Evolutionary conservation across 495 filamentous ascomycete genomes (phyloP), one percentile per base, ranked within the genome.

Genomic region (Penicillium manginii): DNA sequence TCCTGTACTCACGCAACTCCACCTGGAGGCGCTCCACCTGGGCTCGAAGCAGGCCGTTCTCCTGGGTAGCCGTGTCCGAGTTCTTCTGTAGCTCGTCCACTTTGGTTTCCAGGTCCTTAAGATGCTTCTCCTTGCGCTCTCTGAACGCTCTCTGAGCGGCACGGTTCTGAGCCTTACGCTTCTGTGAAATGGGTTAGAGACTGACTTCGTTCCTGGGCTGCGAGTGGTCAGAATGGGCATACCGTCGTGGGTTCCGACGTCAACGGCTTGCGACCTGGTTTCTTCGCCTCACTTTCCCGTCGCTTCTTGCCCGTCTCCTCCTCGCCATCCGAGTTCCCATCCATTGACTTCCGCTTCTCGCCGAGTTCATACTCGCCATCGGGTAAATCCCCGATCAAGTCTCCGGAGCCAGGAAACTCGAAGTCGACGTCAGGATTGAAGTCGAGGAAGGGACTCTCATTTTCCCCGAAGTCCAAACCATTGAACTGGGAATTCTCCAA

Each of bases 121-220:
- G 69, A 66, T 99, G 94, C 75, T 91, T 96, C 76, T 99, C 94
- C 77, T 99, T 99, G 48, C 94, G 90, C 71, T 99, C 94, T 22
- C 94, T 84, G 84, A 99, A 99, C 7, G 94, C 94, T 42, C 94
- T 85, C 76, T 99, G 94, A 26, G 94, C 94, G 1, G 96, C 94
- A 57, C 94, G 88, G 64, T 99, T 99, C 69, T 99, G 94, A 11
- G 96, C 94, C 77, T 99, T 99, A 62, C 94, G 91, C 79, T 99
- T 99, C 93, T 97, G 64, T 35, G 58, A 2, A n/a, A 49, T 10
- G 26, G 35, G 73, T 90, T 73, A 87, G 83, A 69, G 46, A 40
- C 48, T 42, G n/a, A 29, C 26, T 46, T 37, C 7, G 6, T 48
- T 37, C 7, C 12, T 48, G 9, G n/a, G 2, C 18, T 22, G 45